Conservation (phyloP, 1,284 basidiomycete genomes). For the Apiotrichum brassicae region DNA sequence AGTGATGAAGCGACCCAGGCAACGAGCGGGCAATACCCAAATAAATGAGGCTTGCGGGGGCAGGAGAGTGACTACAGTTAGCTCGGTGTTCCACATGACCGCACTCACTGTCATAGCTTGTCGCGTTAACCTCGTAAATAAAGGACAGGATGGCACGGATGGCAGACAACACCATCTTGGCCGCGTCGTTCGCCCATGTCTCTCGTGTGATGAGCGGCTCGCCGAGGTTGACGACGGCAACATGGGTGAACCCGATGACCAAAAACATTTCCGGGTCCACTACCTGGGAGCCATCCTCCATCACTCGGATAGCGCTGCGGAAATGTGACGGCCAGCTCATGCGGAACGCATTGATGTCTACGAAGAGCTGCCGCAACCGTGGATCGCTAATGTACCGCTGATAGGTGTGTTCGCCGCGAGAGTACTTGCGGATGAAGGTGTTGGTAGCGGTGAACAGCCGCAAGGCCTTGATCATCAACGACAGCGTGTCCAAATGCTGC, state of each 20-base stretch:
- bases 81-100: too few species aligned
- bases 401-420: slow-evolving; percentile 25
- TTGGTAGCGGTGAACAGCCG: slow-evolving; percentile 50
- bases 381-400: slow-evolving; percentile 28
- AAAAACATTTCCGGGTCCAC: slow-evolving; percentile 33
- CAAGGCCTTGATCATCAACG: slow-evolving; percentile 60
- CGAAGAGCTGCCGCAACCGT: slow-evolving; percentile 22
- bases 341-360: slow-evolving; percentile 35
- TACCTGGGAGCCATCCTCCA: slow-evolving; percentile 9
- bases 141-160: slow-evolving; percentile 38
- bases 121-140: slow-evolving; percentile 37
- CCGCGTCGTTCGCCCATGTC: slow-evolving; percentile 33
- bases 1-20: slow-evolving; percentile 32
- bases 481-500: slow-evolving; percentile 46
- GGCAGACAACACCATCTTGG: slow-evolving; percentile 32
- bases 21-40: slow-evolving; percentile 26
- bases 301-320: slow-evolving; percentile 22
- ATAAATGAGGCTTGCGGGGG: slow-evolving; percentile 20
- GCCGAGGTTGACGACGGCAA: slow-evolving; percentile 27
- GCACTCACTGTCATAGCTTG: slow-evolving; percentile 37
- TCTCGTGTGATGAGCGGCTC: slow-evolving; percentile 35
- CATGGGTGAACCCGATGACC: slow-evolving; percentile 30
- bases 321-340: slow-evolving; percentile 30
- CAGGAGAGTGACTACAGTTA: slow-evolving; percentile 30
- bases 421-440: slow-evolving; percentile 32